Evolutionary conservation across 768 basidiomycete species (phyloP), one percentile per base, ranked within the genome.

Genomic region (Tulasnella sp.): DNA sequence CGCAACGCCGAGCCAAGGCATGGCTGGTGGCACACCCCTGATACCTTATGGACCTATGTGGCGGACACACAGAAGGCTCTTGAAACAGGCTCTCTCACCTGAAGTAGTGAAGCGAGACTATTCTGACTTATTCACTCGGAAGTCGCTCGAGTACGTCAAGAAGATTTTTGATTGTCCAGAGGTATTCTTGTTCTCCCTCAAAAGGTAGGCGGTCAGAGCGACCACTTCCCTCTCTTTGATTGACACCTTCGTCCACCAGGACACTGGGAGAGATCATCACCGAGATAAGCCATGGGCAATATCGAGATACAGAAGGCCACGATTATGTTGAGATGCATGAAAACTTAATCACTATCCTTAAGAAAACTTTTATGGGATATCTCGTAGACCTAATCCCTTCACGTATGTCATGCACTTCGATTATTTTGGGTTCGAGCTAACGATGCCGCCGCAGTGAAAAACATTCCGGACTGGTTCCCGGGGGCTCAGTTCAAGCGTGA

Each of bases 271-370:
- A 74, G 84, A 35, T 83, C 82, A 72, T 83, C 83, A 10, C 80
- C 79, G 10, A 83, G 20, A 82, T 83, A 9, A 80, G 81, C 16
- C 85, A 86, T 35, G 82, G 84, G 1, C 81, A 82, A 75, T 82
- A 85, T 29, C 77, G 83, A 11, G 82, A 82, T 15, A 85, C 85
- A 48, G 79, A 87, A 42, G 82, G 61, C 7, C 61, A 83, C 55
- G 83, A 77, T 51, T 48, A 70, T 29, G 77, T 71, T 4, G 70
- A 71, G 7, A 42, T 71, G 67, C 48, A 67, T 11, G 46, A 39
- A 67, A 23, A 32, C 40, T n/a, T 51, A n/a, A 71, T 40, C 7
- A 71, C 11, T 0, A 70, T 35, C 70, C 70, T 37, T 3, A 46
- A 70, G 70, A 77, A 71, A 73, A 39, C 77, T 16, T 37, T 77